Base-by-base conservation (phyloP, 176 grass and related monocot species). In the Musa acuminata region DNA sequence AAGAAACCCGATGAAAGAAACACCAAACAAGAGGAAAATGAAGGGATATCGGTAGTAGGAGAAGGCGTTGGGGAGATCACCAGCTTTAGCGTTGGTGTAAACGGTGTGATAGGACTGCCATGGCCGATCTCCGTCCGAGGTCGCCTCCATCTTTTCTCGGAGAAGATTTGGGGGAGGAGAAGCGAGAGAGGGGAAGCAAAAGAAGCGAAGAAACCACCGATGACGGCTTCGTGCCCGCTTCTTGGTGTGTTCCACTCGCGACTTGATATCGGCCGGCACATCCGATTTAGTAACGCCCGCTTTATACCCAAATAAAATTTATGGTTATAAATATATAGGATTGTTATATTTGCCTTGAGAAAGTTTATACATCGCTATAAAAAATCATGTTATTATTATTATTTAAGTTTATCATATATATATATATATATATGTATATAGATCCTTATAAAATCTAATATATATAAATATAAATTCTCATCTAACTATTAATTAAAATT, bases 41-140 rank as follows among this genome's bases (percentile, higher is more conserved):
- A 71, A 49, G 49, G 29, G 27, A 10, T 65, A 20, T 17, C 19
- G 13, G 12, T 19, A 69, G 49, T 58, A 62, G 71, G 67, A 59
- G 50, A 54, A 64, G 65, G 53, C 20, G 53, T 50, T 24, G 21
- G 54, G 8, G 17, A 62, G 25, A 62, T 62, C 84, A 97, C 90
- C 94, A 29, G 94, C 94, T 93, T 93, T 93, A 16, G 85, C 87
- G 64, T 93, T 91, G 59, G 94, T 98, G 80, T 98, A 98, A 59
- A 79, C 87, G 12, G 90, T 98, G 82, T 93, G 88, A 78, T 93
- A 98, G 17, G 94, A 93, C 70, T 89, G 84, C 90, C 94, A 98
- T 26, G 94, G 90, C 52, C 80, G 84, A 63, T 91, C 87, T 62
- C 57, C 87, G 13, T 69, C 74, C 1, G 72, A 74, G 52, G 52